These are phyloP conservation scores for Kokia cookei DNA, from an alignment of 441 rosid species.

Conservation along the genomic window DNA sequence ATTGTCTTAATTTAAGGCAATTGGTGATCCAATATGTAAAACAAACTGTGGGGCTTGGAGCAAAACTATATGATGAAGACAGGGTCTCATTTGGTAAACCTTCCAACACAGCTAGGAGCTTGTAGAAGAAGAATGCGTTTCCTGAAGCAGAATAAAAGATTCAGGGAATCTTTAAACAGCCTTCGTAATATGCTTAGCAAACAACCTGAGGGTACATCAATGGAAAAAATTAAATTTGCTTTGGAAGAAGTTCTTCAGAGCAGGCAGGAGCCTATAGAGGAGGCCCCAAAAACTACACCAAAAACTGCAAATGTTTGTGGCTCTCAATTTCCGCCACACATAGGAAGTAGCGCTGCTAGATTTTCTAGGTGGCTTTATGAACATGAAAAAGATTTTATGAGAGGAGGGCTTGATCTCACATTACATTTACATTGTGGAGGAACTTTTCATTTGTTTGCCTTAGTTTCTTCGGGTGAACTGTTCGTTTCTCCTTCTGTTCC, in stretches of 20 bases:
- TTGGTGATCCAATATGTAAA: conserved; percentile 65
- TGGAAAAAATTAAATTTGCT: conserved; percentile 39
- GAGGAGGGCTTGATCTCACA: conserved; percentile 44
- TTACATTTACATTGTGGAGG: conserved; percentile 86
- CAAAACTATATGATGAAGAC: conserved; percentile 61
- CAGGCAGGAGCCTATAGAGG: conserved; percentile 43
- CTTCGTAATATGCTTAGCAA: conserved; percentile 73
- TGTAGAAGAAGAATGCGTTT: conserved; percentile 63
- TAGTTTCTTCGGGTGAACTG: conserved; percentile 74
- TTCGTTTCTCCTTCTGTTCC: conserved; percentile 64
- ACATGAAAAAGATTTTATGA: conserved; percentile 48
- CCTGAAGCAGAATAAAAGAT: conserved; percentile 46
- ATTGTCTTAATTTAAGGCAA: conserved; percentile 48
- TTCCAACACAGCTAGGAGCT: conserved; percentile 58
- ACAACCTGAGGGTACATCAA: conserved; percentile 35
- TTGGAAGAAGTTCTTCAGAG: conserved; percentile 58
- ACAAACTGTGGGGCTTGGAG: conserved; percentile 68
- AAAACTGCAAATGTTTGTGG: conserved; percentile 34
- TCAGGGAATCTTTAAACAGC: conserved; percentile 62
- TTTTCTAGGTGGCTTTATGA: conserved; percentile 70
- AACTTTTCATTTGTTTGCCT: conserved; percentile 60
- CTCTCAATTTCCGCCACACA: conserved; percentile 25
- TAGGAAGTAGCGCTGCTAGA: conserved; percentile 75
- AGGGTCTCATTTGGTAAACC: conserved; percentile 62
- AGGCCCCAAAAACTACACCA: conserved; percentile 40